phyloP scores from a whole-genome alignment of 306 rosid species.

The Quercus variabilis region DNA sequence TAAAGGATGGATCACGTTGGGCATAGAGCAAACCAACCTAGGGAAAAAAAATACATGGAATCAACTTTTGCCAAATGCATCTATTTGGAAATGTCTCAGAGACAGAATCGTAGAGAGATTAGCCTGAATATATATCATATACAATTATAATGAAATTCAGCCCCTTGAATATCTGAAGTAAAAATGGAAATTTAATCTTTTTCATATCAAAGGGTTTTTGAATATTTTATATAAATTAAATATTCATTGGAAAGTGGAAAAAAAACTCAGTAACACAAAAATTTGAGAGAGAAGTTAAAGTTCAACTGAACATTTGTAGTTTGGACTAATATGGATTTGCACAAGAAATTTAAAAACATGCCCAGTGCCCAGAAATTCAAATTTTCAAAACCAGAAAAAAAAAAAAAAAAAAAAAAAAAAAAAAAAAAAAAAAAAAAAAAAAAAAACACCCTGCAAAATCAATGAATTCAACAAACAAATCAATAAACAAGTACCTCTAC shows the following conservation, averaged over 20 bases:
- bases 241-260: background rate
- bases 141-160: background rate
- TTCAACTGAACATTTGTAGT: background rate
- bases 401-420: too few species aligned
- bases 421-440: too few species aligned
- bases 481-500: conserved; percentile 53
- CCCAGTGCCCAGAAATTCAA: background rate
- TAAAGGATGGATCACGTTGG: conserved; percentile 83
- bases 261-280: background rate
- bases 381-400: background rate
- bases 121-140: background rate
- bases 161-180: background rate
- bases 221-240: conserved; percentile 3
- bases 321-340: conserved; percentile 4
- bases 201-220: background rate
- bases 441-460: background rate
- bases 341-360: background rate
- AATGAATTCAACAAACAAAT: conserved; percentile 16
- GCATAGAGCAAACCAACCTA: conserved; percentile 90
- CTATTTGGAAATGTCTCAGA: background rate
- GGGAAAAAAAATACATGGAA: background rate
- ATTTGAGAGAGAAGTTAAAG: background rate
- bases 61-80: background rate
- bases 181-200: background rate
- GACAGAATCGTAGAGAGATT: background rate